phyloP scores from a whole-genome alignment of 257 asterid species.

The Gardenia jasminoides region DNA sequence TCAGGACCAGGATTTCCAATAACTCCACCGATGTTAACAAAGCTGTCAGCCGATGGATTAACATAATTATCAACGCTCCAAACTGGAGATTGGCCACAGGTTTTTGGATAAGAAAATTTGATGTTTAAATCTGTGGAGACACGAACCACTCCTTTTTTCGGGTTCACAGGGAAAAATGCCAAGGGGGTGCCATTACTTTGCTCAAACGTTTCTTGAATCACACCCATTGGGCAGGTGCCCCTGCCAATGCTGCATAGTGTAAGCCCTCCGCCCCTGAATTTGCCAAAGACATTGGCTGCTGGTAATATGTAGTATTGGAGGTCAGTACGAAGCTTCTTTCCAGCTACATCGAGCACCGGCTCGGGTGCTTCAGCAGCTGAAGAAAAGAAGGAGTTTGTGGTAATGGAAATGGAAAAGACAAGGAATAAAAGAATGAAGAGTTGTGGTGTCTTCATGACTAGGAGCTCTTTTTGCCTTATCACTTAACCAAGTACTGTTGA shows the following conservation, averaged over 20 bases:
- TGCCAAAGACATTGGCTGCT: background rate
- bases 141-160: background rate
- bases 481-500: no score
- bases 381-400: background rate
- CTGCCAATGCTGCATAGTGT: background rate
- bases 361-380: conserved; percentile 2
- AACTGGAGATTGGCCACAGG: conserved; percentile 4
- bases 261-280: conserved; percentile 1
- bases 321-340: background rate
- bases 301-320: background rate
- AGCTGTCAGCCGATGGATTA: background rate
- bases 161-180: background rate
- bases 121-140: conserved; percentile 8
- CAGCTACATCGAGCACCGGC: conserved; percentile 4
- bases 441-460: background rate
- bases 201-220: background rate
- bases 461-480: background rate
- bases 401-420: background rate
- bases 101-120: background rate
- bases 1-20: background rate
- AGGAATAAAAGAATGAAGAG: background rate
- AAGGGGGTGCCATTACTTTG: background rate
- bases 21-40: background rate
- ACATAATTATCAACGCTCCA: conserved; percentile 9
- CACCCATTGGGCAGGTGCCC: conserved; percentile 3